Percentiles rank a stretch among this genome's conserved stretches.
Evolutionary conservation across 306 rosid genomes (phyloP).

Genomic region (Citrullus mucosospermus): DNA sequence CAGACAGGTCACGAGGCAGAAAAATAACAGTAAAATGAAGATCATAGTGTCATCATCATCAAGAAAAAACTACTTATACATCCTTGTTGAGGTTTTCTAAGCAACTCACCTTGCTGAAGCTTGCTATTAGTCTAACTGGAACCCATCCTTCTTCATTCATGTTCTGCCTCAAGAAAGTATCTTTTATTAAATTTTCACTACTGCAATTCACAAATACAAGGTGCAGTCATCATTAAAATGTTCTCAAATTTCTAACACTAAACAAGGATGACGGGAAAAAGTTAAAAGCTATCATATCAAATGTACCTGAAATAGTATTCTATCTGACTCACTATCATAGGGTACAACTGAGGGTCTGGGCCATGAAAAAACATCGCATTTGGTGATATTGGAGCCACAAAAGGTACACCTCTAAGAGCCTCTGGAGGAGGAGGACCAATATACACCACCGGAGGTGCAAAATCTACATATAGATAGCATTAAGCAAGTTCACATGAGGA

Average conservation of each 20-base stretch:
- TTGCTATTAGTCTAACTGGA: conserved; percentile 54
- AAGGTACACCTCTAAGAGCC: conserved; percentile 38
- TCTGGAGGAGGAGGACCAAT: conserved; percentile 33
- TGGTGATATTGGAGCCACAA: conserved; percentile 33
- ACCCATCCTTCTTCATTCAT: conserved; percentile 95
- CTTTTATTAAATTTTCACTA: conserved; percentile 59
- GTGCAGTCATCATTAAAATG: conserved; percentile 11
- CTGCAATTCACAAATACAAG: conserved; percentile 40
- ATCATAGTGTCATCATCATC: neutral
- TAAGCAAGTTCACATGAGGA: conserved; percentile 4
- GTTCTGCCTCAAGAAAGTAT: conserved; percentile 60
- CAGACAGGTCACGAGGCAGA: neutral
- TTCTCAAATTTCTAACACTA: neutral
- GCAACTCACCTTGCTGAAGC: conserved; percentile 64
- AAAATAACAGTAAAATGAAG: neutral
- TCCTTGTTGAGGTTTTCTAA: neutral
- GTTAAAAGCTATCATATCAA: neutral
- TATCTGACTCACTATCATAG: conserved; percentile 59
- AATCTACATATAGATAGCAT: conserved; percentile 31
- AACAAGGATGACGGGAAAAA: neutral
- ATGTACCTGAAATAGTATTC: conserved; percentile 87
- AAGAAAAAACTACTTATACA: neutral
- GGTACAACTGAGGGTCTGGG: conserved; percentile 46
- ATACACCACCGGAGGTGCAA: conserved; percentile 33
- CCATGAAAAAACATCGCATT: conserved; percentile 25